These are phyloP conservation scores for Raphanus raphanistrum DNA, from an alignment of 345 rosid genomes.

Conservation along the genomic window DNA sequence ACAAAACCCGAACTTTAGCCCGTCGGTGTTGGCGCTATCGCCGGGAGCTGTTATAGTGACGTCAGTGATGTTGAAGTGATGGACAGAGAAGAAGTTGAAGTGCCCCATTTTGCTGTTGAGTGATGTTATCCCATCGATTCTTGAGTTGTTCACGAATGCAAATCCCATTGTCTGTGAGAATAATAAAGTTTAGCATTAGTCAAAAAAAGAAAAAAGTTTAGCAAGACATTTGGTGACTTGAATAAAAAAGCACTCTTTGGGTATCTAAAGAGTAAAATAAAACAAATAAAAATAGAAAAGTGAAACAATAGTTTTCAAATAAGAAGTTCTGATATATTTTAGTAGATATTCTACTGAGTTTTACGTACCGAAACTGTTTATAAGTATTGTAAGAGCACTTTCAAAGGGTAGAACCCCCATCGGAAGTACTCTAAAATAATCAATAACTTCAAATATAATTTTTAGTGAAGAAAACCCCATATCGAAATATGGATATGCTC, in stretches of 20 bases:
- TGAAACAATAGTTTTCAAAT: background rate
- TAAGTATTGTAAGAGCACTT: background rate
- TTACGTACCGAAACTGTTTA: background rate
- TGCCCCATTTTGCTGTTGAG: background rate
- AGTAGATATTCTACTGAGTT: background rate
- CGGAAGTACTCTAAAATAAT: no score
- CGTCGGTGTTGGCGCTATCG: background rate
- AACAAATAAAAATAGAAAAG: background rate
- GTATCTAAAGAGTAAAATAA: no score
- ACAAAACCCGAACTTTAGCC: background rate
- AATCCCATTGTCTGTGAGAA: no score
- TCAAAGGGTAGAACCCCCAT: no score
- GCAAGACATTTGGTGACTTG: no score
- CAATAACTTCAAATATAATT: background rate
- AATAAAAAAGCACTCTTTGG: no score
- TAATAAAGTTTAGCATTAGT: no score
- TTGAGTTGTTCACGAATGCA: background rate
- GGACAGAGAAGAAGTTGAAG: background rate
- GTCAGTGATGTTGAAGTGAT: background rate
- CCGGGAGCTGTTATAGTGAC: constrained; percentile 27
- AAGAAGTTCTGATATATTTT: background rate
- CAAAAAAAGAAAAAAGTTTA: no score
- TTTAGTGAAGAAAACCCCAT: background rate
- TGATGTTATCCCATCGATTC: background rate
- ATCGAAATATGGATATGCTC: background rate